Evolutionary conservation across 805 yeast genomes (phyloP), one percentile per base, ranked within the genome.

Genomic region (Barnettozyma botsteinii): DNA sequence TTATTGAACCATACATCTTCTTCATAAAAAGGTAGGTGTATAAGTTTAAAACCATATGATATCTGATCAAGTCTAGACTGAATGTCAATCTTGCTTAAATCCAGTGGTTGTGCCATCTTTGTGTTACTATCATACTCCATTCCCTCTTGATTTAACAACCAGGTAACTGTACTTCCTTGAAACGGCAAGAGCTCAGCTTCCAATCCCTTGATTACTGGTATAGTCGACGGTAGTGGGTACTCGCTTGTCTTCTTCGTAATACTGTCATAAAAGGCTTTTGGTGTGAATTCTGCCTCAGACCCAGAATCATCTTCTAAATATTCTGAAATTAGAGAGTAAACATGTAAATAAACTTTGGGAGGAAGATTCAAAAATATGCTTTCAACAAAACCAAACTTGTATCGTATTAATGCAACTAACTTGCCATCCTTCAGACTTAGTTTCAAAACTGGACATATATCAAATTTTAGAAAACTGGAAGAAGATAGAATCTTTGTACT

Each of bases 101-200:
- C 25, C 0, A 51, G 31, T 3, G 44, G 40, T 11, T 47, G 46
- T 14, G 62, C 60, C 5, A 58, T 22, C 19, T 53, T 50, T 0
- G 59, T 53, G 1, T 47, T 34, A 25, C 51, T 48, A 43, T 66
- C 57, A 40, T 66, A 69, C 10, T 31, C 22, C 5, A 66, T 67
- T 31, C 74, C 67, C 52, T 80, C 87, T 43, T 64, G 68, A 0
- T 58, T 46, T 5, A 80, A 57, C 51, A 79, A 59, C 87, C 87
- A 80, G 14, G 62, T 56, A 2, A 80, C 66, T 3, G 83, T 69
- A 31, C 67, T 70, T 5, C 63, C 64, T 53, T 80, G 87, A 44
- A 78, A 80, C 3, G 60, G 60, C 20, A 74, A 52, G 7, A 75
- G 56, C 12, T 60, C 60, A 0, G 75, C 64, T 9, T 65, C 69